phyloP scores from a whole-genome alignment of 495 filamentous ascomycete genomes.

The Hypoxylon fuscum region DNA sequence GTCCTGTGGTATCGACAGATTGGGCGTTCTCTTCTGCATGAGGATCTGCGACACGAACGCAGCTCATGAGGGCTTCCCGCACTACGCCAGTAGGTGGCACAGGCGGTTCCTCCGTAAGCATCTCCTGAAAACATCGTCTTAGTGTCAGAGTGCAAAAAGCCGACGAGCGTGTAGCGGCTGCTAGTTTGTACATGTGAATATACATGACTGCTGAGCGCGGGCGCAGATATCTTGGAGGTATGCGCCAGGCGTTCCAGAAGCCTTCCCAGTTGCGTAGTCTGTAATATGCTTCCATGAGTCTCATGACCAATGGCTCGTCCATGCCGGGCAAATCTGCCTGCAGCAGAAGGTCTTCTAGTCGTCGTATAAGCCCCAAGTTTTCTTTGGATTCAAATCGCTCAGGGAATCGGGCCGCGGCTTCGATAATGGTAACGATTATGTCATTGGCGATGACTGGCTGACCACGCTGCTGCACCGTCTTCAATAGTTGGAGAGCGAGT shows the following conservation, averaged over 20 bases:
- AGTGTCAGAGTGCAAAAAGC: conserved; percentile 58
- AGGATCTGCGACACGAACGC: conserved; percentile 62
- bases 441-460: conserved; percentile 49
- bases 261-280: conserved; percentile 56
- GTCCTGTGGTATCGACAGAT: background rate
- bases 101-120: conserved; percentile 65
- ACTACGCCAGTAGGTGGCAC: conserved; percentile 55
- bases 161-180: conserved; percentile 59
- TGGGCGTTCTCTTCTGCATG: conserved; percentile 4
- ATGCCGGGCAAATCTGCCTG: conserved; percentile 55
- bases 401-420: conserved; percentile 31
- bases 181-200: conserved; percentile 59
- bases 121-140: conserved; percentile 62
- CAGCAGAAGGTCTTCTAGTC: conserved; percentile 39
- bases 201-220: conserved; percentile 67
- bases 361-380: conserved; percentile 20
- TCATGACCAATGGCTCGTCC: conserved; percentile 54
- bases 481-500: conserved; percentile 44
- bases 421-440: conserved; percentile 51
- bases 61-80: conserved; percentile 56
- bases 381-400: conserved; percentile 9
- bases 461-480: conserved; percentile 51
- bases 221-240: conserved; percentile 57
- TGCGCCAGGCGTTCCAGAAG: conserved; percentile 71
- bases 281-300: conserved; percentile 57